Evolutionary conservation across 192 early-diverging fungal species (phyloP).

Genomic region (Coemansia sp.): DNA sequence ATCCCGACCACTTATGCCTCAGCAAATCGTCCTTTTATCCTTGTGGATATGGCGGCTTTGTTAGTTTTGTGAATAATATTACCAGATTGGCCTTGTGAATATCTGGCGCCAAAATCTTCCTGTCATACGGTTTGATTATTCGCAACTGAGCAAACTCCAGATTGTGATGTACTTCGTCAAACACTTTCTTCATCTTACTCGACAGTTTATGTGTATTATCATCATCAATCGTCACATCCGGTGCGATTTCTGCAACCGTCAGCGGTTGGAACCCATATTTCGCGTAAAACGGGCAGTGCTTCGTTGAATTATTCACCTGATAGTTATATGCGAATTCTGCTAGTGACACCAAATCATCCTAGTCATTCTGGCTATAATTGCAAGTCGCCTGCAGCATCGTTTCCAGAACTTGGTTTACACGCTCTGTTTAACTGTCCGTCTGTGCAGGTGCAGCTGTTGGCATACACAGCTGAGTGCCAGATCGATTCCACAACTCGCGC

Average conservation of each 20-base stretch:
- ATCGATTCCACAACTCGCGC: conserved; percentile 1
- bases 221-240: not conserved
- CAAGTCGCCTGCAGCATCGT: conserved; percentile 6
- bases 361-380: conserved; percentile 7
- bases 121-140: not conserved
- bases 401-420: conserved; percentile 11
- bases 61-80: not conserved
- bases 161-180: not conserved
- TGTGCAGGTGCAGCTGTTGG: conserved; percentile 12
- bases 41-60: not conserved
- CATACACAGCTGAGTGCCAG: not conserved
- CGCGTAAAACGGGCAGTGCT: not conserved
- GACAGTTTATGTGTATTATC: not conserved
- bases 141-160: not conserved
- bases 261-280: conserved; percentile 13
- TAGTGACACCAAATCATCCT: conserved; percentile 4
- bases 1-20: not conserved
- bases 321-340: conserved; percentile 16
- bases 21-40: not conserved
- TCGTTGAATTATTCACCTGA: conserved; percentile 5
- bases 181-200: not conserved
- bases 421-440: conserved; percentile 25
- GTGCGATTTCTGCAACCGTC: too few species aligned
- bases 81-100: conserved; percentile 3
- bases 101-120: not conserved